Evolutionary conservation across 257 asterid genomes (phyloP).

Genomic region (Misopates orontium): DNA sequence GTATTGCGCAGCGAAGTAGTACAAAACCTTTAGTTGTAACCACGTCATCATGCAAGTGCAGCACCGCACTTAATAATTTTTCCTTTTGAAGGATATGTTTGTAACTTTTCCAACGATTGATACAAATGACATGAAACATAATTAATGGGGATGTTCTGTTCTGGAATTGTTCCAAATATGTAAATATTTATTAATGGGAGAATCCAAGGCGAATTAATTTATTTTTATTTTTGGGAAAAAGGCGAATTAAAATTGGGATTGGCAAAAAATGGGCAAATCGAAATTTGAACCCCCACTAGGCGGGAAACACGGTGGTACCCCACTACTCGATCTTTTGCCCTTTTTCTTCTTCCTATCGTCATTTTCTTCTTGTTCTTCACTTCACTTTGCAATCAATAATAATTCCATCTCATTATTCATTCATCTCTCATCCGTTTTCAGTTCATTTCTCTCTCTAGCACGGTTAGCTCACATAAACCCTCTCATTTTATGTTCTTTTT

Average conservation of each 20-base stretch:
- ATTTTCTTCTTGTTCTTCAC: constrained; percentile 38
- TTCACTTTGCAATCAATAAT: background rate
- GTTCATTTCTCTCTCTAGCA: constrained; percentile 26
- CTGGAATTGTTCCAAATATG: no score
- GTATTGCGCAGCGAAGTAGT: no score
- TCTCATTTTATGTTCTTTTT: background rate
- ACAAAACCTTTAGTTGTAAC: no score
- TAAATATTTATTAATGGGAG: no score
- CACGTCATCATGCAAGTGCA: no score
- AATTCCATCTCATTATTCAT: constrained; percentile 13
- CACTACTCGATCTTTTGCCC: background rate
- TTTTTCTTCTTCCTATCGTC: constrained; percentile 27
- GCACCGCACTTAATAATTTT: no score
- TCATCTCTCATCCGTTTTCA: constrained; percentile 3
- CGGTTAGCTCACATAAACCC: constrained; percentile 5
- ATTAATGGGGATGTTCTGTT: no score
- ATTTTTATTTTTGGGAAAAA: no score
- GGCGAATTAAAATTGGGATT: background rate
- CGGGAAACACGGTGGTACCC: constrained; percentile 51
- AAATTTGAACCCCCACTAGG: constrained; percentile 33
- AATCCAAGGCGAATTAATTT: no score
- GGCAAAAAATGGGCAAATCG: background rate
- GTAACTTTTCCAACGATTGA: no score
- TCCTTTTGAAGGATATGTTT: no score
- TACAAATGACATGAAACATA: no score